Conservation (phyloP, 352 stramenopile species). For the Salisapilia sapeloensis region DNA sequence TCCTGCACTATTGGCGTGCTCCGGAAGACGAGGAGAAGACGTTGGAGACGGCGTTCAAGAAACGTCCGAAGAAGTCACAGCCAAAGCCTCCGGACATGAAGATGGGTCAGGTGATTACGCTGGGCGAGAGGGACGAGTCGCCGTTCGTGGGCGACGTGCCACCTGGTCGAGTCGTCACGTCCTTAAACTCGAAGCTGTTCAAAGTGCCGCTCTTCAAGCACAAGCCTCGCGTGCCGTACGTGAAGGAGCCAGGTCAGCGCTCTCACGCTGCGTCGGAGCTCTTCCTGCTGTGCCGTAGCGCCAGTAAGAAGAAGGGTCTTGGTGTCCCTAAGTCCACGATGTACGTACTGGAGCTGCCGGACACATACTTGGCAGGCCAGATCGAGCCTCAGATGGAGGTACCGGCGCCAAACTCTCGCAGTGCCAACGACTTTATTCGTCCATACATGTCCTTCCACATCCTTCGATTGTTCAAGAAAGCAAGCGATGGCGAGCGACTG, state of each 20-base stretch:
- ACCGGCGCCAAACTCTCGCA: constrained; percentile 56
- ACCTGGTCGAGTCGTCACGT: constrained; percentile 51
- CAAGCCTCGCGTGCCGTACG: constrained; percentile 34
- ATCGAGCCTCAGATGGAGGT: constrained; percentile 75
- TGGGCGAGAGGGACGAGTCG: constrained; percentile 62
- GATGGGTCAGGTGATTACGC: constrained; percentile 69
- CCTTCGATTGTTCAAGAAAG: constrained; percentile 68
- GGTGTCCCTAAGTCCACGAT: constrained; percentile 33
- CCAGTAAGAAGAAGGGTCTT: constrained; percentile 49
- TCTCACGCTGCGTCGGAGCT: constrained; percentile 31
- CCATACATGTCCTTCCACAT: constrained; percentile 82
- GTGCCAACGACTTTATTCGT: constrained; percentile 72
- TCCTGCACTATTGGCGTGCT: constrained; percentile 72
- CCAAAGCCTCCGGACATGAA: constrained; percentile 61
- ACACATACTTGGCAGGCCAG: constrained; percentile 59
- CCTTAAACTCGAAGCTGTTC: constrained; percentile 68
- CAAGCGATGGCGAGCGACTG: constrained; percentile 50
- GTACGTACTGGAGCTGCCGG: constrained; percentile 62
- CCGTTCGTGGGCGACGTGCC: constrained; percentile 73
- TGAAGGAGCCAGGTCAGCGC: constrained; percentile 12
- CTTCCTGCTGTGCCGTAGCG: constrained; percentile 51
- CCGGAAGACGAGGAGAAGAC: constrained; percentile 26
- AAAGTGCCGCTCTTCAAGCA: constrained; percentile 72
- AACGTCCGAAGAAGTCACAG: constrained; percentile 49
- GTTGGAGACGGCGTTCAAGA: constrained; percentile 32